Evolutionary conservation across 345 rosid genomes (phyloP).

Genomic region (Reutealis trisperma): DNA sequence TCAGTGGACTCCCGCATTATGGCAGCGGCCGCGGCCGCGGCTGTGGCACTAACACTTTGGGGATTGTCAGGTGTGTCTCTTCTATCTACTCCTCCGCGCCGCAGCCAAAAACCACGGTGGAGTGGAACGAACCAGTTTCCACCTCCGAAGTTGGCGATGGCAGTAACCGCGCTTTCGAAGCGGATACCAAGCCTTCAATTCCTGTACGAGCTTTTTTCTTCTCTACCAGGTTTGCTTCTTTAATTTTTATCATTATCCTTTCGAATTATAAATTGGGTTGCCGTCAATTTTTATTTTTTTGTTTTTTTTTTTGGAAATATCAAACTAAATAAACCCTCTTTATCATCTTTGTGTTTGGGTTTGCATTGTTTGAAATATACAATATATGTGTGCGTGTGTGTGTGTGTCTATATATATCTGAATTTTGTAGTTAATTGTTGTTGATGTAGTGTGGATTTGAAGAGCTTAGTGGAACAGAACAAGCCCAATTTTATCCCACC

Average conservation of each 20-base stretch:
- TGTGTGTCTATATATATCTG: not conserved
- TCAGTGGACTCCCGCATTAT: not conserved
- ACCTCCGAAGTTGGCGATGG: slow-evolving; percentile 19
- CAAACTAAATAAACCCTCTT: too few species aligned
- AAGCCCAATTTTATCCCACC: slow-evolving; percentile 80
- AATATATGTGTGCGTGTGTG: too few species aligned
- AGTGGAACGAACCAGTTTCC: slow-evolving; percentile 26
- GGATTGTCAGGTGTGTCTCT: slow-evolving; percentile 16
- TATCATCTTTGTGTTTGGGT: not conserved
- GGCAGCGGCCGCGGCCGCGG: not conserved
- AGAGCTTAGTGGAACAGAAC: slow-evolving; percentile 78
- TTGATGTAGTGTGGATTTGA: slow-evolving; percentile 84
- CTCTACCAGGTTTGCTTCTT: slow-evolving; percentile 68
- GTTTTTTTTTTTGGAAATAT: too few species aligned
- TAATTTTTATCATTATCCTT: not conserved
- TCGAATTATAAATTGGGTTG: too few species aligned
- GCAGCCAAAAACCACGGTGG: slow-evolving; percentile 5
- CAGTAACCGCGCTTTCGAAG: slow-evolving; percentile 20
- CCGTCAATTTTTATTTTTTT: too few species aligned
- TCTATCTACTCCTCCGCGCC: slow-evolving; percentile 25
- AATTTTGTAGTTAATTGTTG: not conserved
- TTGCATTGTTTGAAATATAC: not conserved
- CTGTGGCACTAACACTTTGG: not conserved
- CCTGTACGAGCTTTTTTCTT: slow-evolving; percentile 88
- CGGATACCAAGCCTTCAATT: slow-evolving; percentile 55